phyloP scores from a whole-genome alignment of 805 yeast genomes.

The Wickerhamiella alocasiicola region DNA sequence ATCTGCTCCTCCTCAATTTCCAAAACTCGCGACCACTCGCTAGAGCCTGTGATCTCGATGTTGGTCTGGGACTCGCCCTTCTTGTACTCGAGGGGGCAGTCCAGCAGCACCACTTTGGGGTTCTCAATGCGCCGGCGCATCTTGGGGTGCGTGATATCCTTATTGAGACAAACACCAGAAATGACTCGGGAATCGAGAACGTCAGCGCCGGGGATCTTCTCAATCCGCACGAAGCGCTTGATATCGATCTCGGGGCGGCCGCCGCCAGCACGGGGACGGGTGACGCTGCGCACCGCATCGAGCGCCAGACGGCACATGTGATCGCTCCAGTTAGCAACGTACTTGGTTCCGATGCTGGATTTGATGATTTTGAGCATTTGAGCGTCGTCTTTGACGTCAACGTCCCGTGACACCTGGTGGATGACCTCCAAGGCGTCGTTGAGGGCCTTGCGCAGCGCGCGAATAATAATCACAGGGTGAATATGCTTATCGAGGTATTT shows the following conservation, averaged over 20 bases:
- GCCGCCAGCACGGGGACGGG: conserved; percentile 39
- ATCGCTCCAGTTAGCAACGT: conserved; percentile 78
- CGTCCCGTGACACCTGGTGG: conserved; percentile 68
- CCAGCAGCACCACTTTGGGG: conserved; percentile 80
- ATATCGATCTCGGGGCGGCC: conserved; percentile 70
- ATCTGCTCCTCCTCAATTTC: conserved; percentile 98
- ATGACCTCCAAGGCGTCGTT: conserved; percentile 83
- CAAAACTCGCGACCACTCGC: conserved; percentile 88
- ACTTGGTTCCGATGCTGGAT: conserved; percentile 93
- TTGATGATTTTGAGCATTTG: conserved; percentile 79
- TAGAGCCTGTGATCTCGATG: conserved; percentile 90
- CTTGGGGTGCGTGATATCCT: conserved; percentile 97
- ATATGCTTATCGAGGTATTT: conserved; percentile 87
- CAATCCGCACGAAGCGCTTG: conserved; percentile 85
- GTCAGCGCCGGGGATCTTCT: conserved; percentile 97
- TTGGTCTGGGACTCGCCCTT: conserved; percentile 99
- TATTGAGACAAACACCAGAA: conserved; percentile 85
- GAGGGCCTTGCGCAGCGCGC: conserved; percentile 83
- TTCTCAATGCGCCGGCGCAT: conserved; percentile 83
- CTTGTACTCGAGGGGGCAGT: conserved; percentile 95
- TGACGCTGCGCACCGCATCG: conserved; percentile 75
- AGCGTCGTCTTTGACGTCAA: conserved; percentile 69
- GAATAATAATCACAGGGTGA: conserved; percentile 93
- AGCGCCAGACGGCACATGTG: conserved; percentile 84
- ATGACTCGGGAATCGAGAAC: conserved; percentile 78